A percentile compares a stretch with the other conserved stretches of the same genome.
Evolutionary conservation across 352 stramenopile species (phyloP).

Genomic region (Pythium graminicola): DNA sequence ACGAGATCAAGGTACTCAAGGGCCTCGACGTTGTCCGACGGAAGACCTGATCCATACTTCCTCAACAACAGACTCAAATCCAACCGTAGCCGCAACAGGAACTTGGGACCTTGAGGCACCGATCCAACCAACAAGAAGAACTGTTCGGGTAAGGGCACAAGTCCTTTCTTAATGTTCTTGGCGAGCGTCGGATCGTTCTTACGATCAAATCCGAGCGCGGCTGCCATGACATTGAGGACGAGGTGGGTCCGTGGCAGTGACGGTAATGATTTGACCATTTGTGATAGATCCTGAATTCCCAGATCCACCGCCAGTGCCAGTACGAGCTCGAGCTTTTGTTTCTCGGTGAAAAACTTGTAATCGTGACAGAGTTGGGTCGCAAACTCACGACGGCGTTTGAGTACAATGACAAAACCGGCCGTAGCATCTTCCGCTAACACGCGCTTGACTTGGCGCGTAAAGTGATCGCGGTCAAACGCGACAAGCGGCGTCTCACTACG

Average conservation of each 20-base stretch:
- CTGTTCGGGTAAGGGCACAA: slow-evolving; percentile 73
- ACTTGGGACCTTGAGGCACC: slow-evolving; percentile 62
- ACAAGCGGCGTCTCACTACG: slow-evolving; percentile 31
- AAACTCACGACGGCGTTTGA: slow-evolving; percentile 76
- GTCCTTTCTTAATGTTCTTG: slow-evolving; percentile 79
- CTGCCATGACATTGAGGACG: slow-evolving; percentile 72
- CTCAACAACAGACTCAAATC: slow-evolving; percentile 52
- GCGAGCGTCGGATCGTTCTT: slow-evolving; percentile 80
- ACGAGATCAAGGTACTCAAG: slow-evolving; percentile 77
- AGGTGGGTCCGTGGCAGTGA: slow-evolving; percentile 71
- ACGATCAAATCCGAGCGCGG: slow-evolving; percentile 66
- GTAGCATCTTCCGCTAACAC: slow-evolving; percentile 59
- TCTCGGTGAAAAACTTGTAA: slow-evolving; percentile 71
- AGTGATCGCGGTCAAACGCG: slow-evolving; percentile 51
- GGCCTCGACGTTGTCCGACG: slow-evolving; percentile 43
- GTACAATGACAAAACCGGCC: slow-evolving; percentile 77
- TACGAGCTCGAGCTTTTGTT: slow-evolving; percentile 73
- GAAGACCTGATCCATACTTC: slow-evolving; percentile 41
- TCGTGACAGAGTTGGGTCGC: slow-evolving; percentile 63
- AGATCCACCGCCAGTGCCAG: slow-evolving; percentile 73
- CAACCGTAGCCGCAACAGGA: slow-evolving; percentile 61
- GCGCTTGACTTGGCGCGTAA: slow-evolving; percentile 52
- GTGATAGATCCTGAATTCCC: slow-evolving; percentile 67
- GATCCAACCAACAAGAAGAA: slow-evolving; percentile 73
- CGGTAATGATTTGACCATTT: slow-evolving; percentile 77